A percentile compares a stretch with the other conserved stretches of the same genome.
phyloP scores from a whole-genome alignment of 2,329 filamentous ascomycete species.

The Dactylellina drechsleri region DNA sequence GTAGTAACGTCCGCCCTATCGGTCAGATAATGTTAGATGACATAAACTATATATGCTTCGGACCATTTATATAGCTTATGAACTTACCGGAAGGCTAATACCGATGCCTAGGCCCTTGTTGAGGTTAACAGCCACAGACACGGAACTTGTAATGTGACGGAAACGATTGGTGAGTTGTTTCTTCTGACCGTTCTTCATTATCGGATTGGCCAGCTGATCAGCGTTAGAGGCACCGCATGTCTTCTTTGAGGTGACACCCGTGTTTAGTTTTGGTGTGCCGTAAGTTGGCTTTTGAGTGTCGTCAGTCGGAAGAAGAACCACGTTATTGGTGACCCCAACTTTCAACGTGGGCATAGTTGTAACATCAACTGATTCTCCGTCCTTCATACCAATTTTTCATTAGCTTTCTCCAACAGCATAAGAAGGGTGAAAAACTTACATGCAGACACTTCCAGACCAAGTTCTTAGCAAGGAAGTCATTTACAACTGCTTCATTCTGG shows the following conservation, averaged over 20 bases:
- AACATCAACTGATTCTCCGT: slow-evolving; percentile 11
- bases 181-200: slow-evolving; percentile 11
- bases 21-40: too few relatives aligned
- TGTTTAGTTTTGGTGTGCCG: slow-evolving; percentile 21
- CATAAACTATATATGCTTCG: too few relatives aligned
- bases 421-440: neutral
- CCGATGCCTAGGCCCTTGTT: too few relatives aligned
- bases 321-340: slow-evolving; percentile 38
- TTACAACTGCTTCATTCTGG: slow-evolving; percentile 13
- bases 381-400: neutral
- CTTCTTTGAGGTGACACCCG: slow-evolving; percentile 18
- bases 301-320: slow-evolving; percentile 9
- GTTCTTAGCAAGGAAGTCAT: slow-evolving; percentile 32
- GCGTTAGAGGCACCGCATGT: slow-evolving; percentile 12
- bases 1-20: too few relatives aligned
- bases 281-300: slow-evolving; percentile 12
- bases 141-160: neutral
- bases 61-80: too few relatives aligned
- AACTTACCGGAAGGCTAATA: too few relatives aligned
- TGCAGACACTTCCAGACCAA: slow-evolving; percentile 19
- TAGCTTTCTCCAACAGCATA: neutral
- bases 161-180: slow-evolving; percentile 3
- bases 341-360: slow-evolving; percentile 15
- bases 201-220: slow-evolving; percentile 23
- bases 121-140: neutral